A percentile compares a stretch with the other conserved stretches of the same genome.
These are phyloP conservation scores for Elasticomyces elasticus DNA, from an alignment of 495 filamentous ascomycete genomes.

Conservation along the genomic window DNA sequence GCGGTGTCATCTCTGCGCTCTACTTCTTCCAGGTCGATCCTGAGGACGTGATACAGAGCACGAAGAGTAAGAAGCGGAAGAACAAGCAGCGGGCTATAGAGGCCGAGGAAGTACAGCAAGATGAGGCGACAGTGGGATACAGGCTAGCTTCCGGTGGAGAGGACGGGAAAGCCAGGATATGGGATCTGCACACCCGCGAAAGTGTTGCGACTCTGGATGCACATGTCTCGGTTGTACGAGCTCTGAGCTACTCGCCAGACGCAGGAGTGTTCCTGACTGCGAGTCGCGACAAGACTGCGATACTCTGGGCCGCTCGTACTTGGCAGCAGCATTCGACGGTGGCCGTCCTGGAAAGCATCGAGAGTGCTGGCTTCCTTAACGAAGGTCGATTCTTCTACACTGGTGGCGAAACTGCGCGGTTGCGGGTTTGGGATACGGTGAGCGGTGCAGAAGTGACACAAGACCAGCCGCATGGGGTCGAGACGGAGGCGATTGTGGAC, in stretches of 20 bases:
- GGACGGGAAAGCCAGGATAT: slow-evolving; percentile 83
- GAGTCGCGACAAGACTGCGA: slow-evolving; percentile 88
- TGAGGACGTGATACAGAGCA: slow-evolving; percentile 31
- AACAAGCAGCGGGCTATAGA: slow-evolving; percentile 39
- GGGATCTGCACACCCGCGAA: slow-evolving; percentile 77
- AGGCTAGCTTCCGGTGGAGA: slow-evolving; percentile 83
- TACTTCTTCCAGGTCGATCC: slow-evolving; percentile 71
- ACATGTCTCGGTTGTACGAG: slow-evolving; percentile 84
- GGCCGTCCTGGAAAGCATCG: slow-evolving; percentile 74
- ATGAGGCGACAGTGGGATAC: slow-evolving; percentile 46
- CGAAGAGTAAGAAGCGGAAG: slow-evolving; percentile 38
- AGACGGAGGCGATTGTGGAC: slow-evolving; percentile 67
- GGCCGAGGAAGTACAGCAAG: slow-evolving; percentile 34
- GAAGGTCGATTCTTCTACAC: slow-evolving; percentile 62
- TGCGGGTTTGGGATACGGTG: slow-evolving; percentile 73
- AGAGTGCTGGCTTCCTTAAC: slow-evolving; percentile 69
- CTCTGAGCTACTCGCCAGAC: slow-evolving; percentile 64
- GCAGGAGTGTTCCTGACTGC: slow-evolving; percentile 73
- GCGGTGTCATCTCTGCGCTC: slow-evolving; percentile 79
- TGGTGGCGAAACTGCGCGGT: slow-evolving; percentile 71
- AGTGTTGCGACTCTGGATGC: slow-evolving; percentile 72
- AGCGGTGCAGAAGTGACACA: slow-evolving; percentile 67
- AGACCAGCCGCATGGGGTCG: slow-evolving; percentile 53
- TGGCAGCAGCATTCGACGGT: slow-evolving; percentile 81
- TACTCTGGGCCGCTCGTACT: slow-evolving; percentile 73